These are phyloP conservation scores for Buddleja alternifolia DNA, from an alignment of 257 asterid genomes.

Conservation along the genomic window DNA sequence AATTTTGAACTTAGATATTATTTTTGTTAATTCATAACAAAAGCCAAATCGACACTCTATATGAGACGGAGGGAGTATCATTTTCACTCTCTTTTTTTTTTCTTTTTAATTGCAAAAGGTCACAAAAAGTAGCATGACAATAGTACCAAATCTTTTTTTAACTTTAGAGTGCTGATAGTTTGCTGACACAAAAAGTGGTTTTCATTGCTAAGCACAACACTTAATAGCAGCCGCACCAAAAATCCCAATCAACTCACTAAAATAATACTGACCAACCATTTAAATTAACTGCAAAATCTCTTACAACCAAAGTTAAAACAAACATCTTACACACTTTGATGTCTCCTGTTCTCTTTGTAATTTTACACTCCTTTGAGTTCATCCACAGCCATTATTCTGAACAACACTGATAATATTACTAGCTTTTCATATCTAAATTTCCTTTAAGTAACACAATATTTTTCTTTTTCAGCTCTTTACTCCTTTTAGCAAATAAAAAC, in stretches of 20 bases:
- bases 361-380: neutral
- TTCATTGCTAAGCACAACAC: conserved; percentile 3
- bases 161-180: neutral
- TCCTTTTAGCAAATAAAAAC: too few relatives aligned
- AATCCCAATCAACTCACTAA: conserved; percentile 20
- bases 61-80: too few relatives aligned
- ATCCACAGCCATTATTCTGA: conserved; percentile 1
- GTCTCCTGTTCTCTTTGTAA: conserved; percentile 4
- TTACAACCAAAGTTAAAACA: neutral
- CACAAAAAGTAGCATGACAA: conserved; percentile 3
- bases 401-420: neutral
- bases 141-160: conserved; percentile 14
- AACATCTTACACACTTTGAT: neutral
- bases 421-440: neutral
- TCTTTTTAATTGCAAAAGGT: neutral
- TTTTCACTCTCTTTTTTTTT: too few relatives aligned
- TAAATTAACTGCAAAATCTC: neutral
- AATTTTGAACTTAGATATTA: too few relatives aligned
- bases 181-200: conserved; percentile 14
- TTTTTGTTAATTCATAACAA: too few relatives aligned
- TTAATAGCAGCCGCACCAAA: conserved; percentile 15
- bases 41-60: too few relatives aligned
- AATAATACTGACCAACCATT: neutral
- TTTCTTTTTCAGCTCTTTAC: too few relatives aligned
- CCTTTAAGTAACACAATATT: neutral